These are phyloP conservation scores for Gastrodia elata DNA, from an alignment of 106 monocot genomes.

Conservation along the genomic window DNA sequence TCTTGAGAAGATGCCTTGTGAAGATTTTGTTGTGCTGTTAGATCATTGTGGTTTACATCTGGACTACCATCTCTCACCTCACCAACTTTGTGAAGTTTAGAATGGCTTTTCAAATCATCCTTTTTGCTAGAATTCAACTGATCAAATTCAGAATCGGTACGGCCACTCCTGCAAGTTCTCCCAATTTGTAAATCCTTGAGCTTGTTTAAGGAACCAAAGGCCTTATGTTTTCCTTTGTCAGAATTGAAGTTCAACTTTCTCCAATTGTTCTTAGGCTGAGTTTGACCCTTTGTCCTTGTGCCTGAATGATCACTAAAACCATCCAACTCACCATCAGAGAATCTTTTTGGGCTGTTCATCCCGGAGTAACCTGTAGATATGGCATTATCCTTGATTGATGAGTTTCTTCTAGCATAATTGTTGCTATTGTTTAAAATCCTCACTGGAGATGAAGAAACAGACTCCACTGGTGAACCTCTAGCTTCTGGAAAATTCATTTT, in stretches of 20 bases:
- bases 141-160: conserved; percentile 9
- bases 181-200: conserved; percentile 8
- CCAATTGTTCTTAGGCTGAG: neutral
- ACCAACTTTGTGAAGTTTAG: conserved; percentile 8
- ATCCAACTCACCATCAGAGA: conserved; percentile 31
- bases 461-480: conserved; percentile 55
- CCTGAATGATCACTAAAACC: conserved; percentile 19
- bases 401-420: conserved; percentile 14
- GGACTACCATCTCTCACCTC: conserved; percentile 11
- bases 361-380: conserved; percentile 9
- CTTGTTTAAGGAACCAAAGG: neutral
- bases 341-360: conserved; percentile 24
- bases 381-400: conserved; percentile 14
- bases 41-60: conserved; percentile 1
- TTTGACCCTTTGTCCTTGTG: conserved; percentile 11
- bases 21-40: conserved; percentile 8
- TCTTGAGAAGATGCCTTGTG: conserved; percentile 13
- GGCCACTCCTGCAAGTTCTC: neutral
- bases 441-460: conserved; percentile 64
- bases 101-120: conserved; percentile 7
- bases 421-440: conserved; percentile 25
- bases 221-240: conserved; percentile 4
- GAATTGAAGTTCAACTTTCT: conserved; percentile 2
- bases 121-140: neutral
- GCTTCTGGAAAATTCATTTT: conserved; percentile 36